Evolutionary conservation across 108 stramenopile species (phyloP).

Genomic region (Seminavis robusta): DNA sequence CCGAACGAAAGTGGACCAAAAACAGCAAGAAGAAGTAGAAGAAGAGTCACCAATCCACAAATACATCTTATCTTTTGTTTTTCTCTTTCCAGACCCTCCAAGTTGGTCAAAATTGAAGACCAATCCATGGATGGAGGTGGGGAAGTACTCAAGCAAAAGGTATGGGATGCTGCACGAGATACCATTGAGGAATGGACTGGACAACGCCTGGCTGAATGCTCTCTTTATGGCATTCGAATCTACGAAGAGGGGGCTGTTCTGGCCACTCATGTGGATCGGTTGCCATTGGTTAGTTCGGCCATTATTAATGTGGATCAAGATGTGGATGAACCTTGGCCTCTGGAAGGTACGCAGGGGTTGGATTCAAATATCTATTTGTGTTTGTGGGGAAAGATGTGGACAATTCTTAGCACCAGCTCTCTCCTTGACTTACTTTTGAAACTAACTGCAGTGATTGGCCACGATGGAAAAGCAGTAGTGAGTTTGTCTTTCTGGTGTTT

Average conservation of each 20-base stretch:
- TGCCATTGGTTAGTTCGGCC: slow-evolving; percentile 67
- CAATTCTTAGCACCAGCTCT: slow-evolving; percentile 38
- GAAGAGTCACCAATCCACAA: not conserved
- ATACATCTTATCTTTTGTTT: not conserved
- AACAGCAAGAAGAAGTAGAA: not conserved
- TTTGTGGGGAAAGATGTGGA: slow-evolving; percentile 42
- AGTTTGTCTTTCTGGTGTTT: no score
- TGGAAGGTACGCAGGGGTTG: no score
- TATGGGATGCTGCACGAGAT: slow-evolving; percentile 57
- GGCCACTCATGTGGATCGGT: slow-evolving; percentile 87
- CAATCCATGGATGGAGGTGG: slow-evolving; percentile 31
- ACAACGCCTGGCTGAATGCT: slow-evolving; percentile 43
- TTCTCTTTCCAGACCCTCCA: slow-evolving; percentile 19
- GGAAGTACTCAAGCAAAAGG: slow-evolving; percentile 32
- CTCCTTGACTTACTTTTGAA: slow-evolving; percentile 40
- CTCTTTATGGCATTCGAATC: slow-evolving; percentile 87
- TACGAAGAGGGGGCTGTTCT: slow-evolving; percentile 83
- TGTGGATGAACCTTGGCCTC: slow-evolving; percentile 90
- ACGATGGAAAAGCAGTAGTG: slow-evolving; percentile 89
- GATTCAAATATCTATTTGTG: slow-evolving; percentile 45
- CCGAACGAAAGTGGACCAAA: not conserved
- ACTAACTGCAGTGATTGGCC: slow-evolving; percentile 76
- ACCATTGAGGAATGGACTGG: slow-evolving; percentile 76
- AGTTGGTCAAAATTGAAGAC: slow-evolving; percentile 43
- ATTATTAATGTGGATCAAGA: slow-evolving; percentile 94